Conservation (phyloP, 306 rosid genomes). For the Abrus pulchellus region DNA sequence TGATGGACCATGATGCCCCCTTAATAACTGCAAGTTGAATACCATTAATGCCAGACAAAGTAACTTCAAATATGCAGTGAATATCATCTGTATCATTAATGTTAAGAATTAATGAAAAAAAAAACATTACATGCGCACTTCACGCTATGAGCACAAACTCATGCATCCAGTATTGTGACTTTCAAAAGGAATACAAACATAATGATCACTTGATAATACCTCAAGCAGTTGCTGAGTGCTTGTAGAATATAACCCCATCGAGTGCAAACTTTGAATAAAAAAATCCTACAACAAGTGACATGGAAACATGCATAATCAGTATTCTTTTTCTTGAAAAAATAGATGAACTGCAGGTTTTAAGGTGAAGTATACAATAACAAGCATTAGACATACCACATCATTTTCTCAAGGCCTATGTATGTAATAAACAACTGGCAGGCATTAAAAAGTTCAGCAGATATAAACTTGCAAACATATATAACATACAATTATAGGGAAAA, state of each 20-base stretch:
- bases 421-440: slow-evolving; percentile 29
- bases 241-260: slow-evolving; percentile 71
- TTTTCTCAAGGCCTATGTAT: not conserved
- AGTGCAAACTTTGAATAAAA: slow-evolving; percentile 83
- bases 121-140: slow-evolving; percentile 16
- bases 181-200: slow-evolving; percentile 37
- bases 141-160: slow-evolving; percentile 42
- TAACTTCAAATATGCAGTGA: slow-evolving; percentile 22
- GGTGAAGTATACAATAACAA: slow-evolving; percentile 23
- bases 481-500: not conserved
- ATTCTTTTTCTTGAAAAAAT: slow-evolving; percentile 1
- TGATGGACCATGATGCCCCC: slow-evolving; percentile 62
- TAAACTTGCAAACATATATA: slow-evolving; percentile 12
- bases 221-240: slow-evolving; percentile 69
- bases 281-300: slow-evolving; percentile 78
- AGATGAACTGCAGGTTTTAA: slow-evolving; percentile 18
- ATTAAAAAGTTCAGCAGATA: slow-evolving; percentile 35
- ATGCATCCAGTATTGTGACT: slow-evolving; percentile 33
- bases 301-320: slow-evolving; percentile 46
- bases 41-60: slow-evolving; percentile 14
- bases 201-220: slow-evolving; percentile 61
- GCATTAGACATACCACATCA: not conserved
- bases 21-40: slow-evolving; percentile 67
- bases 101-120: slow-evolving; percentile 29
- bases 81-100: slow-evolving; percentile 18